Base-by-base conservation (phyloP, 108 stramenopile species). In the Conticribra weissflogii region DNA sequence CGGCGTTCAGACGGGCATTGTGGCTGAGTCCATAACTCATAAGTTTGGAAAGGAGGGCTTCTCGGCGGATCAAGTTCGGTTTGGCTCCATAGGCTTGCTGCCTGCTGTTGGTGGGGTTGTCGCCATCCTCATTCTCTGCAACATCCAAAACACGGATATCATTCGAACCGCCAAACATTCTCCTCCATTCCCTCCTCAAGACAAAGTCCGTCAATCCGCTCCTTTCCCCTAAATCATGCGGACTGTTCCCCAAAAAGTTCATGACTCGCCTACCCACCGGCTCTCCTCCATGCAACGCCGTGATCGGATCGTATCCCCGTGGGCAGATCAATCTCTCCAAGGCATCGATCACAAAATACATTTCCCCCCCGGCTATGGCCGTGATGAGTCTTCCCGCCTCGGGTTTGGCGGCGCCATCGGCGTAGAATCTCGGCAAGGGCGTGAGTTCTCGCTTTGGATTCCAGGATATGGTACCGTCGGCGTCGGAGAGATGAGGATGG, bases 321-420 rank as follows among this genome's bases (percentile, higher is more conserved):
- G 80, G 80, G 41, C 69, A 72, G 31, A 81, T 17, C 21, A 78
- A 44, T 16, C 71, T 25, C 28, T 81, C 80, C 9, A 81, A 24
- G 9, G 76, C 80, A 61, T 77, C 76, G 48, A 81, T 81, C 14
- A 81, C 76, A 61, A 78, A 78, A 32, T 81, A 81, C 80, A 81
- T 77, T 61, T 81, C 80, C 2, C 74, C 71, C n/a, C 75, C 80
- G 24, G 80, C 80, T 41, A 81, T 81, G 31, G 71, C 54, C n/a
- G 76, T 78, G 30, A 81, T 81, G 28, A 81, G 64, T 32, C 51
- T 17, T 57, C 80, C 80, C 8, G 80, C 80, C 54, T 72, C 55
- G 9, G 63, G 63, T 17, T 67, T 81, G 45, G 80, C 80, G 17
- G 80, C 80, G 14, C 80, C 80, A 44, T 81, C 80, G 36, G 80